A percentile compares a stretch with the other conserved stretches of the same genome.
phyloP scores from a whole-genome alignment of 2,329 filamentous ascomycete species.

The Colletotrichum sp. region DNA sequence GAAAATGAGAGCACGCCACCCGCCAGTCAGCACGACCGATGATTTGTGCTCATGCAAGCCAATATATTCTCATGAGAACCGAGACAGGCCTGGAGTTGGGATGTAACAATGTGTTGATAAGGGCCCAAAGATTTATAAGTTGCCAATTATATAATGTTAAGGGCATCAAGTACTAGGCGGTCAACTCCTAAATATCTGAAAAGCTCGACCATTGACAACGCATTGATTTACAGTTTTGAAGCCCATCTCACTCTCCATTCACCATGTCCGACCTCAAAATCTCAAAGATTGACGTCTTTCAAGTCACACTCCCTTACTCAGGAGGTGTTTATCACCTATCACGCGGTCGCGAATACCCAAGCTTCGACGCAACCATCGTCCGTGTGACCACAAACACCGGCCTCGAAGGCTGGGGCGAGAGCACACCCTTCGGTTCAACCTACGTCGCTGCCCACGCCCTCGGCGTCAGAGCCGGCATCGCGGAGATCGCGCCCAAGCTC shows the following conservation, averaged over 20 bases:
- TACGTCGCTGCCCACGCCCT: neutral
- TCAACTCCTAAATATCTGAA: neutral
- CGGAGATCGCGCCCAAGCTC: neutral
- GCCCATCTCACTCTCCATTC: neutral
- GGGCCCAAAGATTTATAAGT: neutral
- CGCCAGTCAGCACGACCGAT: neutral
- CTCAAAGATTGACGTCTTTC: neutral
- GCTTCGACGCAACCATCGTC: neutral
- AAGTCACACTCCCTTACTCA: neutral
- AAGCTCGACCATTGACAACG: neutral
- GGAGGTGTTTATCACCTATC: neutral
- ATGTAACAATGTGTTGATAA: neutral
- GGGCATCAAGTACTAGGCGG: neutral
- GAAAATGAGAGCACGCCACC: neutral
- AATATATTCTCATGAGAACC: neutral
- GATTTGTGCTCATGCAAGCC: neutral
- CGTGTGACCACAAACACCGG: neutral
- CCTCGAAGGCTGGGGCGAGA: neutral
- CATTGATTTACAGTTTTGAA: neutral
- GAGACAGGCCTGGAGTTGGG: neutral
- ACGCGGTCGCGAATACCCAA: neutral
- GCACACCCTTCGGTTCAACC: neutral
- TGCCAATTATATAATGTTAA: neutral
- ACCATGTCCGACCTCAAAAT: neutral
- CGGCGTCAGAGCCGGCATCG: neutral